Evolutionary conservation across 352 stramenopile genomes (phyloP).

Genomic region (Globisporangium spiculum): DNA sequence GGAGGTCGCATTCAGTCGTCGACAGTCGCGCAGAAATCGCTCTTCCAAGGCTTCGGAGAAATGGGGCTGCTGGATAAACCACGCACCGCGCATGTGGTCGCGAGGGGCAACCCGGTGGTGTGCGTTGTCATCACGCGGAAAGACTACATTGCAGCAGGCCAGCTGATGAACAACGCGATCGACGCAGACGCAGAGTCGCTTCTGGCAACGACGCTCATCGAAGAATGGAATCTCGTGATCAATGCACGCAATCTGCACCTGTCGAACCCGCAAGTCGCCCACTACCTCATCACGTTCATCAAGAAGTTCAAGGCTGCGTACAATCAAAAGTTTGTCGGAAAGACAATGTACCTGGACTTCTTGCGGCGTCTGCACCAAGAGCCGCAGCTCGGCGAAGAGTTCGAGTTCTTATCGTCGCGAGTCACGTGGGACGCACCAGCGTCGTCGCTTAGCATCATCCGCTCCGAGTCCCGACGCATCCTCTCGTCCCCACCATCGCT

Average conservation of each 20-base stretch:
- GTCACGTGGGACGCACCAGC: conserved; percentile 53
- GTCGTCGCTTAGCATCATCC: conserved; percentile 64
- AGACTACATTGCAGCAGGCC: conserved; percentile 41
- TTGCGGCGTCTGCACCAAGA: conserved; percentile 62
- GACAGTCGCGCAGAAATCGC: conserved; percentile 46
- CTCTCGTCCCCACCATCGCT: conserved; percentile 34
- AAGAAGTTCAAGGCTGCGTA: conserved; percentile 77
- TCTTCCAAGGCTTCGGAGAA: conserved; percentile 75
- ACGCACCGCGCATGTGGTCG: conserved; percentile 48
- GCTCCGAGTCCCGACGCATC: conserved; percentile 62
- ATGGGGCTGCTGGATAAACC: conserved; percentile 71
- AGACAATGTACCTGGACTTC: conserved; percentile 72
- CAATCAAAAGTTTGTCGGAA: conserved; percentile 72
- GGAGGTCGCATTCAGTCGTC: conserved; percentile 21
- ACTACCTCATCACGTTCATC: conserved; percentile 71
- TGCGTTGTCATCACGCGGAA: conserved; percentile 52
- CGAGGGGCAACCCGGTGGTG: conserved; percentile 26
- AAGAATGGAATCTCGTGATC: conserved; percentile 66
- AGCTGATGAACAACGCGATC: conserved; percentile 26
- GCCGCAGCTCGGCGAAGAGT: conserved; percentile 46
- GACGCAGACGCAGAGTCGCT: conserved; percentile 55
- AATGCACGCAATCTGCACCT: conserved; percentile 62
- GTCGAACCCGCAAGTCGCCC: conserved; percentile 62
- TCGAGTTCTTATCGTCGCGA: conserved; percentile 49
- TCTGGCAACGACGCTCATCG: conserved; percentile 57